These are phyloP conservation scores for Rhododendron vialii DNA, from an alignment of 148 eudicot species.

Conservation along the genomic window DNA sequence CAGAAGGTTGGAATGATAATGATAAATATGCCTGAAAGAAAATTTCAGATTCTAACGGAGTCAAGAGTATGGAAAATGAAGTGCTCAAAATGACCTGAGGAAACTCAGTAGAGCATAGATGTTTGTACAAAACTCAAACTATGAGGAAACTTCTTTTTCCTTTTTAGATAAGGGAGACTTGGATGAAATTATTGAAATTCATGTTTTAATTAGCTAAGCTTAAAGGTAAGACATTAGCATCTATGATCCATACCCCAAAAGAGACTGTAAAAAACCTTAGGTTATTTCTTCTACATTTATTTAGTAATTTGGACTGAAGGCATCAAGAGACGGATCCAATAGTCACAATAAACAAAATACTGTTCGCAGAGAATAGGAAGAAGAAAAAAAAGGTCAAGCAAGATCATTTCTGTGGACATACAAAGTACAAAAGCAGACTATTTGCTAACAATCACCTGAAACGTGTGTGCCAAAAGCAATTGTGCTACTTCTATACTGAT, in stretches of 20 bases:
- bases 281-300: neutral
- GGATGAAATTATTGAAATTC: neutral
- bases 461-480: constrained; percentile 64
- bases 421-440: neutral
- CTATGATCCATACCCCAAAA: neutral
- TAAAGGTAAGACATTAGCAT: neutral
- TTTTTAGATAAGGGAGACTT: neutral
- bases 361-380: neutral
- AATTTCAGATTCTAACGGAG: neutral
- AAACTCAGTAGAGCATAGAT: neutral
- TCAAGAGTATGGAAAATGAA: neutral
- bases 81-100: neutral
- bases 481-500: constrained; percentile 57
- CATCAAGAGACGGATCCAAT: neutral
- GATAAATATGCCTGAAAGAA: constrained; percentile 66
- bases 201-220: neutral
- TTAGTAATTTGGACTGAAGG: neutral
- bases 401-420: neutral
- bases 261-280: neutral
- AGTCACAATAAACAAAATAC: neutral
- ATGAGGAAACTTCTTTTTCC: neutral
- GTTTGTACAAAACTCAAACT: neutral
- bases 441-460: constrained; percentile 52
- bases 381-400: neutral
- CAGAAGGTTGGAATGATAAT: constrained; percentile 32